Evolutionary conservation across 73 alveolate genomes (phyloP), one percentile per base, ranked within the genome.

Genomic region (Uronychia binucleata): DNA sequence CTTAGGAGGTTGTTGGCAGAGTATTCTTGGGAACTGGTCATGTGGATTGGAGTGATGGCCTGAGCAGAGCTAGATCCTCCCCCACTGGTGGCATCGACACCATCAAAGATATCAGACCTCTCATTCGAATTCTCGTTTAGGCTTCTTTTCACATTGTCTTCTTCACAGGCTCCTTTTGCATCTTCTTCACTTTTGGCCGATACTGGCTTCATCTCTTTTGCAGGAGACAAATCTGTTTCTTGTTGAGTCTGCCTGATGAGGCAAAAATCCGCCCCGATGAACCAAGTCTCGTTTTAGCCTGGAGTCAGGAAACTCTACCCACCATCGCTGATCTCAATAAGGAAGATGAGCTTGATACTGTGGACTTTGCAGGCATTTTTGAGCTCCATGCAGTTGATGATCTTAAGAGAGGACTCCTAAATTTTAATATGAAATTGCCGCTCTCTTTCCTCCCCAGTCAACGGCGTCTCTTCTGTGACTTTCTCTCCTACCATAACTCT

Each of bases 211-310:
- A 5, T 19, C 19, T 46, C 19, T 19, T 46, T 46, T 46, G 5
- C 67, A 46, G 67, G 67, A 46, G 67, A 5, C 5, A 46, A 19
- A 46, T 46, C 67, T n/a, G n/a, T n/a, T n/a, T n/a, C n/a, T n/a
- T n/a, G n/a, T n/a, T n/a, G n/a, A 26, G 5, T 25, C 11, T 1
- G 27, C 14, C 13, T n/a, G 13, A 77, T 30, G 8, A 30, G 5
- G 76, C 91, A 85, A 77, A 77, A 57, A 25, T 85, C 91, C 8
- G 86, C 35, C 30, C 91, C 91, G 19, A 85, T 77, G 31, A 85
- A 85, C 91, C 91, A 85, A 26, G 91, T 77, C 26, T 85, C 91
- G 5, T 19, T n/a, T n/a, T n/a, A n/a, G n/a, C 67, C 67, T 11
- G n/a, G 5, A 46, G 5, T 46, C n/a, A 11, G 5, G 19, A 46